A percentile compares a stretch with the other conserved stretches of the same genome.
phyloP scores from a whole-genome alignment of 495 filamentous ascomycete species.

The Penicillium soppii region DNA sequence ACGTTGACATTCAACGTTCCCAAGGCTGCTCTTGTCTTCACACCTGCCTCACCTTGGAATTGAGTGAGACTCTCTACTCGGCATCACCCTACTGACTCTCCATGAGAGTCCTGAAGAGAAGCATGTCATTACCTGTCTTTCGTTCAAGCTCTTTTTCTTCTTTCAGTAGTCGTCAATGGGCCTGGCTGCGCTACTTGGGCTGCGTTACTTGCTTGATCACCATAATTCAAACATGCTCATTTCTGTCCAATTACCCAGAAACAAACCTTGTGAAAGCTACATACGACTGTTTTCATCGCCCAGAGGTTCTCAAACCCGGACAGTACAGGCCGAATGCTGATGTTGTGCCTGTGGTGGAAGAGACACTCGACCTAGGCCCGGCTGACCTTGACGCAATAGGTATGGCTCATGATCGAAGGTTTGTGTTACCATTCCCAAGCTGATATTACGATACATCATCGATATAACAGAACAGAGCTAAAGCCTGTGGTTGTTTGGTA shows the following conservation, averaged over 20 bases:
- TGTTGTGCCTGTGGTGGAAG: neutral
- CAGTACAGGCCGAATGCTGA: slow-evolving; percentile 13
- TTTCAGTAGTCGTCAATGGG: slow-evolving; percentile 2
- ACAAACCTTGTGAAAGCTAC: neutral
- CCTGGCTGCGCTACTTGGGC: slow-evolving; percentile 13
- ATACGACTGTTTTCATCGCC: neutral
- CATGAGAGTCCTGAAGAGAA: neutral
- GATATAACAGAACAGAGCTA: neutral
- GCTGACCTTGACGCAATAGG: slow-evolving; percentile 18
- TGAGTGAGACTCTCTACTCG: neutral
- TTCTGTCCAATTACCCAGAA: slow-evolving; percentile 1
- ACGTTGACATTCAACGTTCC: too few species aligned
- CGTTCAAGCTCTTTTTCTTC: neutral
- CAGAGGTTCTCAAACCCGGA: slow-evolving; percentile 17
- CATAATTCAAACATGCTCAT: slow-evolving; percentile 7
- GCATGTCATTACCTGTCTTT: slow-evolving; percentile 3
- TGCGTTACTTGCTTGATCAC: slow-evolving; percentile 8
- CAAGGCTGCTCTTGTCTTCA: too few species aligned
- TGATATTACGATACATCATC: too few species aligned
- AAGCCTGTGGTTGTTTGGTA: neutral
- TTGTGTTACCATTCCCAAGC: neutral
- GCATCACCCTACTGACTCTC: neutral
- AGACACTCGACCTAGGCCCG: slow-evolving; percentile 15
- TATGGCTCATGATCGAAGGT: slow-evolving; percentile 17
- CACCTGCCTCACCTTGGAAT: too few species aligned